Evolutionary conservation across 805 yeast genomes (phyloP).

Genomic region (Myxozyma vanderwaltii): DNA sequence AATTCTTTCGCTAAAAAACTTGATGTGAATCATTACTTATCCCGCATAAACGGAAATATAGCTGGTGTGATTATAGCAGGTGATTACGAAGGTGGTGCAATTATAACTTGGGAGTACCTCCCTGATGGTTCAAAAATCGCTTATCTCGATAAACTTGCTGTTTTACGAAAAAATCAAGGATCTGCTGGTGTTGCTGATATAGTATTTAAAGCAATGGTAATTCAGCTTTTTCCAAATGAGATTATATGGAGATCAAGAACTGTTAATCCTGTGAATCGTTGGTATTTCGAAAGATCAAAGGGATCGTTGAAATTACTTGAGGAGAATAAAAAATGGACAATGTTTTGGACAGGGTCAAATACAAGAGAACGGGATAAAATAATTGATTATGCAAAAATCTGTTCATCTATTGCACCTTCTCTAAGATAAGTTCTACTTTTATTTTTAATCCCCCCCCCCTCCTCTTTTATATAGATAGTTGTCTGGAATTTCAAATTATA

Average conservation of each 20-base stretch:
- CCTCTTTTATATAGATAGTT: too few relatives aligned
- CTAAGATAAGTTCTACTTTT: slow-evolving; percentile 23
- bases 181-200: slow-evolving; percentile 92
- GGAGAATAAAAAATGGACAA: slow-evolving; percentile 19
- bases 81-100: slow-evolving; percentile 93
- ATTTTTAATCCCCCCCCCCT: too few relatives aligned
- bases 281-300: slow-evolving; percentile 90
- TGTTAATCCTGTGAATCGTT: slow-evolving; percentile 88
- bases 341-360: slow-evolving; percentile 23
- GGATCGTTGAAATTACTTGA: slow-evolving; percentile 18
- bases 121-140: slow-evolving; percentile 54
- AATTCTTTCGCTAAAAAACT: slow-evolving; percentile 74
- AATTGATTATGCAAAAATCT: slow-evolving; percentile 54
- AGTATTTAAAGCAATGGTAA: slow-evolving; percentile 76
- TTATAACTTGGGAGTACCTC: slow-evolving; percentile 75
- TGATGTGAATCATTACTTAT: slow-evolving; percentile 66
- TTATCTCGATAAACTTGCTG: slow-evolving; percentile 93
- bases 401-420: slow-evolving; percentile 62
- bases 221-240: slow-evolving; percentile 66
- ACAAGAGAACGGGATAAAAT: slow-evolving; percentile 44
- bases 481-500: too few relatives aligned
- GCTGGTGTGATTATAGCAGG: slow-evolving; percentile 86
- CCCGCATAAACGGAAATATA: slow-evolving; percentile 62
- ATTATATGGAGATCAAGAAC: slow-evolving; percentile 87
- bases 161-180: slow-evolving; percentile 79